Evolutionary conservation across 768 basidiomycete genomes (phyloP).

Genomic region (Lactarius pseudohatsudake): DNA sequence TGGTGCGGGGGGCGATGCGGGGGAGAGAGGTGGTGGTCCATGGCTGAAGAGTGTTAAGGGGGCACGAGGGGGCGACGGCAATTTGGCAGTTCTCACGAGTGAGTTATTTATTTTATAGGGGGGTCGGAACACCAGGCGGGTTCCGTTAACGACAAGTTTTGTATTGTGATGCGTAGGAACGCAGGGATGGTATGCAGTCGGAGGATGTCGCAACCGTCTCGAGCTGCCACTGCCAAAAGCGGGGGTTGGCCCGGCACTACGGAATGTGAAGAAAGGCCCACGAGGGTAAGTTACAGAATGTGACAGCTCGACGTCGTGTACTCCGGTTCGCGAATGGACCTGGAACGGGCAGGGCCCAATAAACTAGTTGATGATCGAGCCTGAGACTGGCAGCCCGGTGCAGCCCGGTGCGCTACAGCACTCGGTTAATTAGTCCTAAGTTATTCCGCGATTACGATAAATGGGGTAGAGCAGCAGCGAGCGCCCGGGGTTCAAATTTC

Average conservation of each 20-base stretch:
- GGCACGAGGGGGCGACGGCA: background rate
- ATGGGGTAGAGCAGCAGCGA: background rate
- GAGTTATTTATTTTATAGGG: background rate
- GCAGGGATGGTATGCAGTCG: constrained; percentile 6
- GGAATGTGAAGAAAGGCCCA: background rate
- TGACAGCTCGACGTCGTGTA: background rate
- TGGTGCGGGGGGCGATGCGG: constrained; percentile 11
- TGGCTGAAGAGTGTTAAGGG: background rate
- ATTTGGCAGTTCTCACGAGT: constrained; percentile 18
- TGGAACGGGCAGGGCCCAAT: background rate
- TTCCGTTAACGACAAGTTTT: background rate
- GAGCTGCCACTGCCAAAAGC: background rate
- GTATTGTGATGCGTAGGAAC: constrained; percentile 7
- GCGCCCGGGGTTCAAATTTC: background rate
- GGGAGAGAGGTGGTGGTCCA: constrained; percentile 14
- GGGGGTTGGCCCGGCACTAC: background rate
- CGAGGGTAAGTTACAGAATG: background rate
- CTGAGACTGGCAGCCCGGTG: background rate
- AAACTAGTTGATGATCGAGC: background rate
- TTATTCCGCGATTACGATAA: background rate
- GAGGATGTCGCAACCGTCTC: background rate
- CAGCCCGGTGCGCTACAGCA: background rate
- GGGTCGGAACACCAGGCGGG: constrained; percentile 9
- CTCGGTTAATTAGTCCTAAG: background rate
- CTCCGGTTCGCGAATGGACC: background rate